phyloP scores from a whole-genome alignment of 2,329 filamentous ascomycete species.

The Sarocladium kiliense region DNA sequence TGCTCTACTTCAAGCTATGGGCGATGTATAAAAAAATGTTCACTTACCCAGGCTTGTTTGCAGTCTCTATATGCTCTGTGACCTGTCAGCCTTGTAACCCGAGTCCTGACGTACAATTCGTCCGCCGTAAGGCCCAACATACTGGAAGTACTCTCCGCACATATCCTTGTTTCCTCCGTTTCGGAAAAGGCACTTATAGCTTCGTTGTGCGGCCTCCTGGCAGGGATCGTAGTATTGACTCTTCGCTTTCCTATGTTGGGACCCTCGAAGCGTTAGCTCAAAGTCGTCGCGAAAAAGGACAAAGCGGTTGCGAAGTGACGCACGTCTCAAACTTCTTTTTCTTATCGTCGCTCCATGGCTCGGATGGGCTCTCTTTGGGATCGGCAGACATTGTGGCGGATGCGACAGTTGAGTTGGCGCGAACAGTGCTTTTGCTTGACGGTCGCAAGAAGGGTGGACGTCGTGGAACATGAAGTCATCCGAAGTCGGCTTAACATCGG shows the following conservation, averaged over 20 bases:
- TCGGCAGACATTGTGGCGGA: background rate
- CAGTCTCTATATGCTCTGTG: constrained; percentile 78
- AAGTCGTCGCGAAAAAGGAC: background rate
- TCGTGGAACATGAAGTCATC: constrained; percentile 8
- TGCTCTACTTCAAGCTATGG: background rate
- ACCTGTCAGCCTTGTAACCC: background rate
- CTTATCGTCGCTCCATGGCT: constrained; percentile 54
- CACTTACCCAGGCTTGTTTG: constrained; percentile 78
- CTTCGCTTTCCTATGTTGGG: constrained; percentile 63
- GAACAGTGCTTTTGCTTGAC: background rate
- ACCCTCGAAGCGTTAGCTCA: background rate
- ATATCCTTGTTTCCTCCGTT: constrained; percentile 84
- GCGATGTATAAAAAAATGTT: background rate
- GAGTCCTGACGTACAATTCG: background rate
- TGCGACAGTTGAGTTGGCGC: background rate
- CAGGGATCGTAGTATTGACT: constrained; percentile 95
- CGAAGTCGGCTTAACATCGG: constrained; percentile 10
- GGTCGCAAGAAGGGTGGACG: background rate
- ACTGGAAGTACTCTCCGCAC: constrained; percentile 97
- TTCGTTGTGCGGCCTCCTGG: constrained; percentile 82
- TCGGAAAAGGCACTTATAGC: constrained; percentile 81
- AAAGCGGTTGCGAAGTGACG: constrained; percentile 17
- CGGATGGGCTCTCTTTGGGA: constrained; percentile 14
- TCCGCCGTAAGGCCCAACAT: constrained; percentile 9
- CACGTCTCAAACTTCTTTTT: constrained; percentile 62